Conservation (phyloP, 768 basidiomycete genomes). For the Hygrocybe punicea region DNA sequence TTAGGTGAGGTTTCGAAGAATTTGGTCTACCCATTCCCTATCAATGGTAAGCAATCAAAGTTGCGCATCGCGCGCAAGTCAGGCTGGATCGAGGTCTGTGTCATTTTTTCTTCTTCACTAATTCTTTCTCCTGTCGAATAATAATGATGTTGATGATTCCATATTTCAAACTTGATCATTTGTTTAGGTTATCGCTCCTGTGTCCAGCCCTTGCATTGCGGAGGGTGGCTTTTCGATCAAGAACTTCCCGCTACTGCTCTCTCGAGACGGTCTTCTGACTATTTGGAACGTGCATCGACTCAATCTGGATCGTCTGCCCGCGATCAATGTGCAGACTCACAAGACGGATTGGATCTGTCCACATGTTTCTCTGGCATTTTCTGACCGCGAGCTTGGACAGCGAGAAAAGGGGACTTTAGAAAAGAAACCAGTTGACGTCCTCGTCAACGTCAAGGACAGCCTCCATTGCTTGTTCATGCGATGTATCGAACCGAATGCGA, state of each 20-base stretch:
- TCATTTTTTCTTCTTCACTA: too few relatives aligned
- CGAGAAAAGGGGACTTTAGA: not conserved
- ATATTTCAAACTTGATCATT: too few relatives aligned
- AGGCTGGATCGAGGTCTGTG: constrained; percentile 43
- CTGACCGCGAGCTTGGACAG: constrained; percentile 14
- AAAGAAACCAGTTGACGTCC: not conserved
- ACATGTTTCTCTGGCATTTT: constrained; percentile 10
- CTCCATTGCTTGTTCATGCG: constrained; percentile 10
- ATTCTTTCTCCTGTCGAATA: too few relatives aligned
- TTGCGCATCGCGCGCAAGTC: constrained; percentile 54
- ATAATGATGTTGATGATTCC: too few relatives aligned
- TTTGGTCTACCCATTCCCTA: constrained; percentile 44
- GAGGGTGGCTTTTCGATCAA: constrained; percentile 19
- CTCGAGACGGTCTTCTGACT: constrained; percentile 5
- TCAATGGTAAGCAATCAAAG: constrained; percentile 36
- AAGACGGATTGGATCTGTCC: constrained; percentile 14
- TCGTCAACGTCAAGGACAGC: constrained; percentile 14
- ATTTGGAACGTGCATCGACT: constrained; percentile 35
- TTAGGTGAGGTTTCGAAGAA: constrained; percentile 25
- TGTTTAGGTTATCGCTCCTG: constrained; percentile 17
- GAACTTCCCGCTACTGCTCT: constrained; percentile 28
- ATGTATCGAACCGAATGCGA: not conserved
- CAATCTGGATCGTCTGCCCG: constrained; percentile 26
- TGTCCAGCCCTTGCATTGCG: constrained; percentile 9
- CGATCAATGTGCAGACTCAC: constrained; percentile 11